Base-by-base conservation (phyloP, 495 filamentous ascomycete genomes). In the Sabuloglossum arenarium region DNA sequence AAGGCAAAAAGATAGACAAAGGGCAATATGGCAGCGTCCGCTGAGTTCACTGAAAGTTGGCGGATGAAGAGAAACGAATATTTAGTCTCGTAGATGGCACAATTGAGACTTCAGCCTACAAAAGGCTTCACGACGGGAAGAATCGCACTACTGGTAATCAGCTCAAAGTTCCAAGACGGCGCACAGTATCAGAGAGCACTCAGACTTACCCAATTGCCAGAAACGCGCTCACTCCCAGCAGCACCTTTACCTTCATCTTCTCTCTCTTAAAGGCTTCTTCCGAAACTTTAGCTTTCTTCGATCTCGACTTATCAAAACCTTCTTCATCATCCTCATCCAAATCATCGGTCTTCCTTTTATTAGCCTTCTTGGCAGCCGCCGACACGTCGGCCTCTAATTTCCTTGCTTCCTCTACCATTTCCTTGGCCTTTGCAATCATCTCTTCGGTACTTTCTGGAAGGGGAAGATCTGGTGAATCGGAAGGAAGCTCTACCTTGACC, bases 301-400 rank as follows among this genome's bases (percentile, higher is more conserved):
- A 71, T 37, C 73, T 73, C 58, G 39, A n/a, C 39, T 74, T n/a
- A 63, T 56, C 27, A 68, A 65, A 64, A 24, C 72, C 74, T 12
- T 71, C 73, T 23, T 71, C 70, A 53, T 75, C 77, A n/a, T 73
- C 75, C 31, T 75, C 76, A 21, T 72, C 72, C 29, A n/a, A n/a
- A n/a, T 93, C 88, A 11, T 84, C 84, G 0, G 77, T 78, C 71
- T 94, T 96, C 61, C 91, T 79, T 75, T 97, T 97, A 64, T 66
- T 68, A 23, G 67, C 64, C 53, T 68, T 65, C 64, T 75, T 80
- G 37, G 67, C 73, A 37, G n/a, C n/a, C n/a, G n/a, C n/a, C n/a
- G 71, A 62, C 28, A 68, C 9, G 64, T 65, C n/a, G 69, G 63
- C 23, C 64, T 66, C 57, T 47, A 78, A 66, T 59, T 80, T 78